Percentiles rank a stretch among this genome's conserved stretches.
Evolutionary conservation across 1,284 basidiomycete genomes (phyloP).

Genomic region (Puccinia polysora): DNA sequence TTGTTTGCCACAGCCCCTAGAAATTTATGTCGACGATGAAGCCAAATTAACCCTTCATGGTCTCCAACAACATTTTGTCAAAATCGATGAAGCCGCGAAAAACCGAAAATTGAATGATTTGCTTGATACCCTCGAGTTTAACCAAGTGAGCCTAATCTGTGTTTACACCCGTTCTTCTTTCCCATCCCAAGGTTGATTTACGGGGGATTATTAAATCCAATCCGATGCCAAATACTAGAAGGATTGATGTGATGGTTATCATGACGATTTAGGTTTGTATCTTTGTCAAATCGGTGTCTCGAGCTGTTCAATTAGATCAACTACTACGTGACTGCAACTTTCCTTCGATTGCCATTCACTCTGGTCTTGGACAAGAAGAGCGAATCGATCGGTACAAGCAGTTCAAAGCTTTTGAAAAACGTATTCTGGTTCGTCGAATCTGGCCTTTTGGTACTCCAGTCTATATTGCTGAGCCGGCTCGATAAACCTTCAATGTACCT

Average conservation of each 20-base stretch:
- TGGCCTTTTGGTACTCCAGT: too few species aligned
- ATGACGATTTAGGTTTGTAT: constrained; percentile 95
- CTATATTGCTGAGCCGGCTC: too few species aligned
- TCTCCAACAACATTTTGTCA: constrained; percentile 97
- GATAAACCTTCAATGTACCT: too few species aligned
- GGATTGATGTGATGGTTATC: too few species aligned
- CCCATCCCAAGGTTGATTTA: too few species aligned
- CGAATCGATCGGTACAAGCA: constrained; percentile 96
- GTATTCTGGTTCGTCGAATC: constrained; percentile 65
- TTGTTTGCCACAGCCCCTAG: constrained; percentile 83
- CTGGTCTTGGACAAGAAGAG: constrained; percentile 87
- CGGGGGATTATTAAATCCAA: too few species aligned
- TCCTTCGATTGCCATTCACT: constrained; percentile 96
- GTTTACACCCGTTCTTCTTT: too few species aligned
- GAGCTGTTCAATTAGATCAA: constrained; percentile 94
- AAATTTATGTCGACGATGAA: constrained; percentile 99
- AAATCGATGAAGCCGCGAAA: constrained; percentile 88
- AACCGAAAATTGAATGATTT: constrained; percentile 97
- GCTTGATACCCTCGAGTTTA: constrained; percentile 95
- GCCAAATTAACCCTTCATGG: constrained; percentile 98
- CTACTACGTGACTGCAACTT: constrained; percentile 96
- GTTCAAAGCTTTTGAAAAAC: constrained; percentile 99
- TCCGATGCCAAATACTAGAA: too few species aligned
- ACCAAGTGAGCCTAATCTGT: constrained; percentile 78
- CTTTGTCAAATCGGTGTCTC: constrained; percentile 95